These are phyloP conservation scores for Candida orba DNA, from an alignment of 805 yeast genomes.

Conservation along the genomic window DNA sequence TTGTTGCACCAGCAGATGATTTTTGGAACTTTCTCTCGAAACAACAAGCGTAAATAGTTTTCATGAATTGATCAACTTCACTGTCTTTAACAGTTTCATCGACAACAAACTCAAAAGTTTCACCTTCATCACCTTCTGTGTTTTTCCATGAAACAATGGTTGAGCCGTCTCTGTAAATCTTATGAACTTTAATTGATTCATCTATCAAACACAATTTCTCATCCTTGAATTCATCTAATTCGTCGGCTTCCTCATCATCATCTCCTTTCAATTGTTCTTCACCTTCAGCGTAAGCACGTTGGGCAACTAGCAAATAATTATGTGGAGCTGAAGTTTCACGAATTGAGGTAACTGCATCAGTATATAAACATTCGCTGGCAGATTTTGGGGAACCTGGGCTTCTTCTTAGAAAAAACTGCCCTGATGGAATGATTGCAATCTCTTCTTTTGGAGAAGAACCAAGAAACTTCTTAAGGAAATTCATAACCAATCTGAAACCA, in stretches of 20 bases:
- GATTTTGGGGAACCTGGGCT: conserved; percentile 81
- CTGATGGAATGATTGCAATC: conserved; percentile 65
- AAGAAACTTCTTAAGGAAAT: conserved; percentile 60
- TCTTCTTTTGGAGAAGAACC: conserved; percentile 51
- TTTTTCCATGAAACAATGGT: conserved; percentile 74
- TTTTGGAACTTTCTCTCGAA: conserved; percentile 68
- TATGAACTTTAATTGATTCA: conserved; percentile 49
- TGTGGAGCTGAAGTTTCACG: conserved; percentile 59
- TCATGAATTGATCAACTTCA: conserved; percentile 56
- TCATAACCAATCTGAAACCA: conserved; percentile 37
- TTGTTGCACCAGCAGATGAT: conserved; percentile 38
- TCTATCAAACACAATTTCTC: conserved; percentile 69
- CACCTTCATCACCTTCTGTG: conserved; percentile 79
- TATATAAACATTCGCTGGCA: conserved; percentile 72
- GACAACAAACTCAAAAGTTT: conserved; percentile 71
- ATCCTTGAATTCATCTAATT: conserved; percentile 36
- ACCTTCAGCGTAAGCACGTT: conserved; percentile 63
- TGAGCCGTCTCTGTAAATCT: conserved; percentile 45
- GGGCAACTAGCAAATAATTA: conserved; percentile 64
- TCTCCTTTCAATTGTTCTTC: conserved; percentile 44
- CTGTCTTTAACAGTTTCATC: conserved; percentile 46
- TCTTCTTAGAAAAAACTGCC: conserved; percentile 68
- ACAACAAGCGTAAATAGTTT: conserved; percentile 56
- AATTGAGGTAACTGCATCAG: conserved; percentile 70
- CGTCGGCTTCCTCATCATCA: conserved; percentile 39